Evolutionary conservation across 306 rosid species (phyloP), one percentile per base, ranked within the genome.

Genomic region (Castanospermum australe): DNA sequence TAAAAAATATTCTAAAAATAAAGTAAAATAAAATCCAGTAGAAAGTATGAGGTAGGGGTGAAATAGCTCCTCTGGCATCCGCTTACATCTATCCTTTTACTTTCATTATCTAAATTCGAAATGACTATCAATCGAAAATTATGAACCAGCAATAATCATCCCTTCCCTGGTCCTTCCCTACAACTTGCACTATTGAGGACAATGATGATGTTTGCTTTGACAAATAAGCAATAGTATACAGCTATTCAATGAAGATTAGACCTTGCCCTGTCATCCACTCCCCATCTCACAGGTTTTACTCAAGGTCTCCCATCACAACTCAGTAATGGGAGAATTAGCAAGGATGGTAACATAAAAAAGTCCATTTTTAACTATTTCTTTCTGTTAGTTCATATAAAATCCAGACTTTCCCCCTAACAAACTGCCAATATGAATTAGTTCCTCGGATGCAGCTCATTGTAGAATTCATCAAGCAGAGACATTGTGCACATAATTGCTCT

Each of bases 391-490:
- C n/a, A 21, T 24, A 41, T 0, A 20, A 52, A 52, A 4, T 9
- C 59, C 25, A 55, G n/a, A 22, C 18, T 22, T 55, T 12, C 35
- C 62, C 4, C 62, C n/a, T 21, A 25, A 44, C 57, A 13, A 67
- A 41, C 21, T 39, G 71, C 54, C 71, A 66, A 24, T 13, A 47
- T 15, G n/a, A 24, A 67, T 67, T 48, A 54, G 18, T 64, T 55
- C 74, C 11, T 73, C 24, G 36, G 50, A 59, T 18, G 36, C 73
- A 36, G 42, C 48, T 73, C 61, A n/a, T 20, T 21, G 62, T 60
- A 28, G 54, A 66, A 68, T 32, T 67, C 63, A 42, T 71, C 78
- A 59, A 52, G 78, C 9, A 56, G 45, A 33, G 61, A 61, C 38
- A 38, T 32, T 5, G 12, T 6, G 15, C 51, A n/a, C 48, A 42